These are phyloP conservation scores for Cytospora mali DNA, from an alignment of 2,329 filamentous ascomycete genomes.

Conservation along the genomic window DNA sequence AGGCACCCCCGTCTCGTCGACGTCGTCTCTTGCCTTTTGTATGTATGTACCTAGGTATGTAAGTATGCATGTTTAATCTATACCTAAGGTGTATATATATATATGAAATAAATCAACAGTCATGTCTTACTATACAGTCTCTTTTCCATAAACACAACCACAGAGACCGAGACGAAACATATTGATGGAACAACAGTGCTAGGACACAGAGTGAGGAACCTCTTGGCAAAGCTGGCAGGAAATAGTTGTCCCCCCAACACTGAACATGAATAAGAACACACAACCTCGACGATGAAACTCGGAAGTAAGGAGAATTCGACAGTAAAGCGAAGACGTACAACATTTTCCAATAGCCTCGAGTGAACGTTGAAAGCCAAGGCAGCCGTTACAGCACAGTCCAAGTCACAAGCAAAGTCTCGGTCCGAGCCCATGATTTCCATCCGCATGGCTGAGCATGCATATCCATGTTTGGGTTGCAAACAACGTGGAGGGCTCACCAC, in stretches of 20 bases:
- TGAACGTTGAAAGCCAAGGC: neutral
- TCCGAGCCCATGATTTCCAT: conserved; percentile 31
- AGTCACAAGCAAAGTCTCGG: conserved; percentile 1
- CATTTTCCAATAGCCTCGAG: neutral
- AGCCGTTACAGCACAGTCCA: conserved; percentile 1
- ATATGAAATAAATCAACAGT: conserved; percentile 28
- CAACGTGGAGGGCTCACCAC: no score
- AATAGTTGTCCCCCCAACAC: no score
- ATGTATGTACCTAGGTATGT: no score
- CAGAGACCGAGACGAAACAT: neutral
- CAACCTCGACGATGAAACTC: no score
- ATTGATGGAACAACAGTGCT: neutral
- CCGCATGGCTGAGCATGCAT: conserved; percentile 38
- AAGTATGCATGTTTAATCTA: no score
- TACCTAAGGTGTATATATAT: no score
- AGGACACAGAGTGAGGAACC: neutral
- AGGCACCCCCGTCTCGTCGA: neutral
- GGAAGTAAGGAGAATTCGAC: neutral
- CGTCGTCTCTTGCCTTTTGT: conserved; percentile 36
- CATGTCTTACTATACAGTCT: neutral
- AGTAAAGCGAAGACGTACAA: conserved; percentile 12
- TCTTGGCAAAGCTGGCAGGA: no score
- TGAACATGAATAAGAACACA: no score
- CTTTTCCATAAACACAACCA: neutral
- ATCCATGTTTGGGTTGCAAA: no score